These are phyloP conservation scores for Selaginella moellendorffii DNA, from an alignment of 75 land plant species.

Conservation along the genomic window DNA sequence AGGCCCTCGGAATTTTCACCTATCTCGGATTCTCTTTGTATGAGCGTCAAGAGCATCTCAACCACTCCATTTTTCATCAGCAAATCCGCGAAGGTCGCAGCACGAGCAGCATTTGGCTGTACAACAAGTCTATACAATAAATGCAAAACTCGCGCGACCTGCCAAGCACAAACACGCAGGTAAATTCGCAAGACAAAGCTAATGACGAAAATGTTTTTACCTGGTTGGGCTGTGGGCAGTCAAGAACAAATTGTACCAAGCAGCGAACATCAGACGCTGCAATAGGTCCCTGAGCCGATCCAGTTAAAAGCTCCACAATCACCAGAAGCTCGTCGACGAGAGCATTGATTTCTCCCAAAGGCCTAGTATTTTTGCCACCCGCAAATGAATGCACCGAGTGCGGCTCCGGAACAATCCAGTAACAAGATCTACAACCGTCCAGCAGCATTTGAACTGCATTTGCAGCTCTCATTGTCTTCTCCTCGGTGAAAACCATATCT, in stretches of 20 bases:
- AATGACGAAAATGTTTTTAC: too few species aligned
- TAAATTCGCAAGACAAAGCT: too few species aligned
- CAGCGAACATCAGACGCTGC: slow-evolving; percentile 64
- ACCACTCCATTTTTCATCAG: slow-evolving; percentile 79
- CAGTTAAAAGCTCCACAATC: slow-evolving; percentile 72
- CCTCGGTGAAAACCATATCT: slow-evolving; percentile 95
- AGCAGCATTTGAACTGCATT: slow-evolving; percentile 93
- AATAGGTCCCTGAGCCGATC: slow-evolving; percentile 45
- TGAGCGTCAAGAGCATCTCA: slow-evolving; percentile 69
- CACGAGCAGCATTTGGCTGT: slow-evolving; percentile 74
- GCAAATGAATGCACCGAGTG: slow-evolving; percentile 71
- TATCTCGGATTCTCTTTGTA: slow-evolving; percentile 66
- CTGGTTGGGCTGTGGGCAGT: slow-evolving; percentile 99
- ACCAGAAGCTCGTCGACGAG: slow-evolving; percentile 90
- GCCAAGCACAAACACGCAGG: too few species aligned
- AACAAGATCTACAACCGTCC: slow-evolving; percentile 94
- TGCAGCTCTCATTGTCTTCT: slow-evolving; percentile 77
- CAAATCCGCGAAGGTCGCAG: slow-evolving; percentile 74
- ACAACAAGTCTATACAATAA: slow-evolving; percentile 75
- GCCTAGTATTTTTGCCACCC: slow-evolving; percentile 33
- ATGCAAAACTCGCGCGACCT: slow-evolving; percentile 91
- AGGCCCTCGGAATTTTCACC: slow-evolving; percentile 27
- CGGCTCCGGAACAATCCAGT: slow-evolving; percentile 69
- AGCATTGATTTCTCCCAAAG: slow-evolving; percentile 95
- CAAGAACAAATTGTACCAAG: slow-evolving; percentile 77